These are phyloP conservation scores for Leccinum rimulosum DNA, from an alignment of 768 basidiomycete species.

Conservation along the genomic window DNA sequence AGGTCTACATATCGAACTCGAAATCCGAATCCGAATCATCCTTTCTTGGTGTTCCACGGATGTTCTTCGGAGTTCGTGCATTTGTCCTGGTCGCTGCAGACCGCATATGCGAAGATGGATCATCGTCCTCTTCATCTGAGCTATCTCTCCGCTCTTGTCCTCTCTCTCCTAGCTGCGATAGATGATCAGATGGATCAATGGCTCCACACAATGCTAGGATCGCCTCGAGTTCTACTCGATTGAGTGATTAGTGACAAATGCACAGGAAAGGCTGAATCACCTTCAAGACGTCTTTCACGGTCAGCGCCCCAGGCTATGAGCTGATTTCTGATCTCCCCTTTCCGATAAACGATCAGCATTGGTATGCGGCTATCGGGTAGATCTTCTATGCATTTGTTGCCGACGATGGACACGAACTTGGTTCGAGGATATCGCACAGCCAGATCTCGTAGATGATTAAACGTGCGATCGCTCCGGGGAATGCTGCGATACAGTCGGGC, in stretches of 20 bases:
- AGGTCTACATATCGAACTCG: slow-evolving; percentile 62
- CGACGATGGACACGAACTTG: slow-evolving; percentile 95
- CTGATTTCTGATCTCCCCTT: slow-evolving; percentile 88
- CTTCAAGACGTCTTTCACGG: slow-evolving; percentile 70
- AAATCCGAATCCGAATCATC: slow-evolving; percentile 78
- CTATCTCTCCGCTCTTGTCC: slow-evolving; percentile 37
- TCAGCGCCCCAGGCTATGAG: slow-evolving; percentile 84
- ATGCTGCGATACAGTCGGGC: slow-evolving; percentile 47
- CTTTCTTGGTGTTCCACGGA: slow-evolving; percentile 48
- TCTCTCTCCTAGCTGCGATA: slow-evolving; percentile 25
- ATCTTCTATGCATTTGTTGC: slow-evolving; percentile 94
- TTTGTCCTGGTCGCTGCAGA: slow-evolving; percentile 61
- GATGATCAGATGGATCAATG: slow-evolving; percentile 55
- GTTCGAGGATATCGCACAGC: slow-evolving; percentile 85
- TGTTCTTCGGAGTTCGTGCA: slow-evolving; percentile 48
- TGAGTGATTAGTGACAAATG: background rate
- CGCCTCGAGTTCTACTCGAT: slow-evolving; percentile 62
- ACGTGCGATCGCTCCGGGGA: slow-evolving; percentile 75
- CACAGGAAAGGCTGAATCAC: slow-evolving; percentile 39
- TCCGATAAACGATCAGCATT: slow-evolving; percentile 89
- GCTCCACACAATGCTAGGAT: slow-evolving; percentile 63
- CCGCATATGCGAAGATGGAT: slow-evolving; percentile 52
- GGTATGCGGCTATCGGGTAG: slow-evolving; percentile 89
- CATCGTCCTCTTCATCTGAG: slow-evolving; percentile 47
- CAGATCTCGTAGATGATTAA: slow-evolving; percentile 63